Conservation (phyloP, 805 yeast species). For the Ogataea henricii region DNA sequence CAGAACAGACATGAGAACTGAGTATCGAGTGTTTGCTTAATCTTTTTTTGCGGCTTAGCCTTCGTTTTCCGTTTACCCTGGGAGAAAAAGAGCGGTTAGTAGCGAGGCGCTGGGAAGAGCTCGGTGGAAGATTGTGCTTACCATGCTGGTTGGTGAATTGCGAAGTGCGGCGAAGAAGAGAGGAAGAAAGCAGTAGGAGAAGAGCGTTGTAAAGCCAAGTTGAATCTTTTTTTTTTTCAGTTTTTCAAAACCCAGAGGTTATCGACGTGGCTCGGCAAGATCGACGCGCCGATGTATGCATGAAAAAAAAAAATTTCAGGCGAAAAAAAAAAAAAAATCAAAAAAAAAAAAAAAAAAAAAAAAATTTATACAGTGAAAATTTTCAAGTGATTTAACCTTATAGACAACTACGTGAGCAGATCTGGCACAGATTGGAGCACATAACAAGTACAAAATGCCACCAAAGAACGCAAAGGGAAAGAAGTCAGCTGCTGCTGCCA, state of each 20-base stretch:
- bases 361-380: conserved; percentile 3
- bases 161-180: background rate
- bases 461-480: conserved; percentile 23
- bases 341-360: too few species aligned
- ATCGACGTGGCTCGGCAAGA: conserved; percentile 1
- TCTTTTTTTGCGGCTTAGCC: conserved; percentile 74
- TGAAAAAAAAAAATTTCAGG: background rate
- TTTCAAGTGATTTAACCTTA: background rate
- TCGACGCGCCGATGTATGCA: conserved; percentile 1
- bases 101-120: background rate
- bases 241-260: background rate
- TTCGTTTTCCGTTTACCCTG: conserved; percentile 71
- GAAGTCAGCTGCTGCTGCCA: conserved; percentile 10
- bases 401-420: background rate
- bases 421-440: background rate
- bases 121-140: background rate
- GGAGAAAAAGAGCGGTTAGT: background rate
- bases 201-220: background rate
- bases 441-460: conserved; percentile 16
- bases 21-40: conserved; percentile 78
- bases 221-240: background rate
- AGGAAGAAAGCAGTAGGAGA: too few species aligned
- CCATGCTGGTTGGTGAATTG: background rate
- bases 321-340: too few species aligned
- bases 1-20: conserved; percentile 91